Conservation (phyloP, 768 basidiomycete species). For the Rhodocollybia butyracea region DNA sequence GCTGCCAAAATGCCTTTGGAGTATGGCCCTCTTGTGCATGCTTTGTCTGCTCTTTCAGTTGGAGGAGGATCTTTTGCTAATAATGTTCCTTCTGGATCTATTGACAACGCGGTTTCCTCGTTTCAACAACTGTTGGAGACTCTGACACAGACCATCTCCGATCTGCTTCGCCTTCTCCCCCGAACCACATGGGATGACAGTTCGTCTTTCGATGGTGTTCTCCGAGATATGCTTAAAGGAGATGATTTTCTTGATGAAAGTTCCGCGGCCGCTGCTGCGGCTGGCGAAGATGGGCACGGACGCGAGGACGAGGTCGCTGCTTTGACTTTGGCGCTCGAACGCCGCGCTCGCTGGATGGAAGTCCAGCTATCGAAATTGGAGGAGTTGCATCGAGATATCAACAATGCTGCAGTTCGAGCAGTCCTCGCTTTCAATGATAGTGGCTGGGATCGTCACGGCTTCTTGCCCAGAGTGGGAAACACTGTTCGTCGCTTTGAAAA, state of each 20-base stretch:
- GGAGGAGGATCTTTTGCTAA: slow-evolving; percentile 83
- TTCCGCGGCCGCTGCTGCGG: background rate
- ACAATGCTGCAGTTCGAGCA: slow-evolving; percentile 80
- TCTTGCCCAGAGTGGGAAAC: slow-evolving; percentile 68
- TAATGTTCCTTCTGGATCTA: slow-evolving; percentile 83
- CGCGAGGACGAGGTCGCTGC: slow-evolving; percentile 86
- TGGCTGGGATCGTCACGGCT: slow-evolving; percentile 73
- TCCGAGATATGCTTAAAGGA: slow-evolving; percentile 85
- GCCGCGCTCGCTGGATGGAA: slow-evolving; percentile 93
- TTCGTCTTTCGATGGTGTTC: slow-evolving; percentile 82
- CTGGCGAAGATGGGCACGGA: slow-evolving; percentile 54
- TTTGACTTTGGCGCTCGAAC: slow-evolving; percentile 77
- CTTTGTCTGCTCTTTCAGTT: slow-evolving; percentile 80
- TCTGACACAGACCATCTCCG: slow-evolving; percentile 86
- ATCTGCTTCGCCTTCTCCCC: slow-evolving; percentile 78
- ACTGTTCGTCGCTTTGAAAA: slow-evolving; percentile 67
- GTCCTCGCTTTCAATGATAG: slow-evolving; percentile 82
- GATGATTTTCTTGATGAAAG: slow-evolving; percentile 83
- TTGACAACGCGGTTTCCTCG: slow-evolving; percentile 86
- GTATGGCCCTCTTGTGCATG: slow-evolving; percentile 83
- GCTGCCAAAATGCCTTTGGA: slow-evolving; percentile 80
- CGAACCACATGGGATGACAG: slow-evolving; percentile 90
- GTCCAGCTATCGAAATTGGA: slow-evolving; percentile 86
- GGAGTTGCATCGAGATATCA: slow-evolving; percentile 87
- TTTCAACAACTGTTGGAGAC: slow-evolving; percentile 89